phyloP scores from a whole-genome alignment of 192 early-diverging fungal genomes.

The Podila verticillata region DNA sequence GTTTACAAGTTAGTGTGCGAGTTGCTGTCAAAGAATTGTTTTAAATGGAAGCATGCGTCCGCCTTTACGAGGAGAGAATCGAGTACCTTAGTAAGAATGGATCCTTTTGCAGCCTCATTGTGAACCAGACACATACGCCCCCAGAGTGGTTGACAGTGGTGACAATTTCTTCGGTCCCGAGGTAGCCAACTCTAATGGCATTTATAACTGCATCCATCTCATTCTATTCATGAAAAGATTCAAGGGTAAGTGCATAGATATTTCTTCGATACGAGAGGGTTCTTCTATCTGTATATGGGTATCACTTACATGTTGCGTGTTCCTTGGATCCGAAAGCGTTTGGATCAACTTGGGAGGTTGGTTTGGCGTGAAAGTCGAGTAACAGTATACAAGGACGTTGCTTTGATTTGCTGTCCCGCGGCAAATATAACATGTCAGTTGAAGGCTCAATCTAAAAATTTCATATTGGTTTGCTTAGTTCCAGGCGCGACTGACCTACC shows the following conservation, averaged over 20 bases:
- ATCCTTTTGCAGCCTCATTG: slow-evolving; percentile 44
- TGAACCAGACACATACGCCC: slow-evolving; percentile 63
- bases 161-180: slow-evolving; percentile 65
- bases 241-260: not conserved
- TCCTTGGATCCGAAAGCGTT: slow-evolving; percentile 27
- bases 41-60: not conserved
- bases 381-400: slow-evolving; percentile 39
- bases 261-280: not conserved
- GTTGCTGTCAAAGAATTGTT: not conserved
- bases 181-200: slow-evolving; percentile 61
- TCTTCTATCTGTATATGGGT: not conserved
- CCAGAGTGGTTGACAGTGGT: slow-evolving; percentile 63
- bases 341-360: slow-evolving; percentile 10
- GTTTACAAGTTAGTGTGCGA: not conserved
- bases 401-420: slow-evolving; percentile 34
- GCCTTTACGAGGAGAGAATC: not conserved
- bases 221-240: not conserved
- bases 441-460: not conserved
- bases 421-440: not conserved
- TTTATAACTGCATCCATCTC: slow-evolving; percentile 57
- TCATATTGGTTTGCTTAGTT: not conserved
- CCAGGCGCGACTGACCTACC: slow-evolving; percentile 27
- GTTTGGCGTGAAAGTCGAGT: slow-evolving; percentile 32
- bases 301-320: slow-evolving; percentile 15
- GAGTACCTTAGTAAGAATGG: slow-evolving; percentile 56